Conservation (phyloP, 129 eudicot genomes). For the Flaveria robusta region DNA sequence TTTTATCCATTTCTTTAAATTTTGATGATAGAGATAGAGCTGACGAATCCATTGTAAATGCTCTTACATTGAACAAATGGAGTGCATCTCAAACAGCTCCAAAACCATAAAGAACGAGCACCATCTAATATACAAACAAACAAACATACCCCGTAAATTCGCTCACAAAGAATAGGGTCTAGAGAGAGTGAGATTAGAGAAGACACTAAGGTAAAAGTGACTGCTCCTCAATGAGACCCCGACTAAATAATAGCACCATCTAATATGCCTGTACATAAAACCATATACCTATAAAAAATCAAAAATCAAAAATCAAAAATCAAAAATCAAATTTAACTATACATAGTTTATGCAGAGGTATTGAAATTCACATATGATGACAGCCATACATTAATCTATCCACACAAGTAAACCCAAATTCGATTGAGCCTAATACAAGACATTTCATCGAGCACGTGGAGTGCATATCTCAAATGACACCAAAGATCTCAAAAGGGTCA, state of each 20-base stretch:
- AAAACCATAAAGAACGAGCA: neutral
- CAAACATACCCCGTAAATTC: no score
- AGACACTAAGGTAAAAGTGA: no score
- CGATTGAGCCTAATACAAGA: neutral
- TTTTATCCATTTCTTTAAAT: no score
- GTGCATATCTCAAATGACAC: constrained; percentile 16
- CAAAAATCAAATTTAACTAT: neutral
- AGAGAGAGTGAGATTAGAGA: no score
- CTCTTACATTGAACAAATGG: constrained; percentile 23
- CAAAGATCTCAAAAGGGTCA: neutral
- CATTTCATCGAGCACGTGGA: constrained; percentile 36
- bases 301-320: no score
- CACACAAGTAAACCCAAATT: constrained; percentile 12
- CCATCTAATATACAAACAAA: neutral
- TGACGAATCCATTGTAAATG: no score
- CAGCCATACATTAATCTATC: neutral
- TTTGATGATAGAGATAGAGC: no score
- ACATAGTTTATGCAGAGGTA: neutral
- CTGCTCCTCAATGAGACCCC: no score
- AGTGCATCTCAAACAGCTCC: constrained; percentile 26
- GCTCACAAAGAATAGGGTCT: no score
- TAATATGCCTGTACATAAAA: neutral
- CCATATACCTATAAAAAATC: neutral
- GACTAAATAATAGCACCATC: neutral
- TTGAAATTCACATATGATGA: neutral